Base-by-base conservation (phyloP, 371 early-diverging fungal species). In the Mortierella sp. region DNA sequence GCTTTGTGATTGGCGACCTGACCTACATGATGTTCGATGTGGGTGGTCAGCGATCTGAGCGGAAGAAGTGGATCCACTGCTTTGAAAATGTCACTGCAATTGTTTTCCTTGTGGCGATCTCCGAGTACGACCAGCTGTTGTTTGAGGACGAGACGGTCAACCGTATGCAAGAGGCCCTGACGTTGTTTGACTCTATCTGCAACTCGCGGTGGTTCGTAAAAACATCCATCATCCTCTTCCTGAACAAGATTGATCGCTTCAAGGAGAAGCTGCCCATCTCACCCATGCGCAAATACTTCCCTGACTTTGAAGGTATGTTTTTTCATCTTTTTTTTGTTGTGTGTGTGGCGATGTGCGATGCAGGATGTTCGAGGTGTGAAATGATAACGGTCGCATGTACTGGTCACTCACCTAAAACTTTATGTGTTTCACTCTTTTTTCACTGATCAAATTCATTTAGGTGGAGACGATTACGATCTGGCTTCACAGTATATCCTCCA, bases 181-280 rank as follows among this genome's bases (percentile, higher is more conserved):
- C 96, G 4, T 90, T 98, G 72, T 98, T 98, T 84, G 97, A 98
- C 84, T 97, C 97, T 16, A 97, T 98, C 86, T 97, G 97, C 90
- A 98, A 98, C 89, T 95, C 95, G 73, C 91, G 96, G 79, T 98
- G 98, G 98, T 97, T 98, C 77, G 91, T 95, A 50, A 95, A 96
- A 80, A 98, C 97, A 5, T 95, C 96, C 44, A 96, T 98, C 71
- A 97, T 98, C 81, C 90, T 98, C 72, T 98, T 98, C 91, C 88
- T 98, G 78, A 98, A 98, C 94, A 98, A 98, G 91, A 96, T 97
- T 80, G 98, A 98, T 89, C 91, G 97, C 51, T 97, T 98, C 92
- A 93, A 92, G 78, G 95, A 95, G 78, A 98, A 98, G 89, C 86
- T 98, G 61, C 92, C 92, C 48, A 92, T 91, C 64, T 94, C 95